Conservation (phyloP, 2,329 filamentous ascomycete species). For the Hypoxylon sp. region DNA sequence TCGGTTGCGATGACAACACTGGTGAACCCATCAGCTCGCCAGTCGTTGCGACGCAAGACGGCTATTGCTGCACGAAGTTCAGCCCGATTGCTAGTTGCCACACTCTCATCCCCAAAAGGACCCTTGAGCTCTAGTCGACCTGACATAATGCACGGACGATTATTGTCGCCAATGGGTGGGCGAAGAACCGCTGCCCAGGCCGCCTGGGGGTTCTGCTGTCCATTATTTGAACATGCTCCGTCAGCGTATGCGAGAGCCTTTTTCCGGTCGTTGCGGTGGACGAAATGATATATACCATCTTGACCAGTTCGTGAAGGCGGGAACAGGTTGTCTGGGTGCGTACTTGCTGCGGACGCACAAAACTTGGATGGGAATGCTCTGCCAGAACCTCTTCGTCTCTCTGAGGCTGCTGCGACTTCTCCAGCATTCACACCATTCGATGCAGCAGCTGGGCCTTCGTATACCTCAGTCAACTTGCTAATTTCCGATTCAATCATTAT, state of each 20-base stretch:
- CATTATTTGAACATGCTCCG: constrained; percentile 61
- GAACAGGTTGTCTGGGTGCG: not conserved
- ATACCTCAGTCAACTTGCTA: constrained; percentile 3
- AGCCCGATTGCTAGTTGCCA: constrained; percentile 65
- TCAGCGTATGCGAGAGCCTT: constrained; percentile 60
- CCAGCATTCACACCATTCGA: constrained; percentile 13
- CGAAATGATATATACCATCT: constrained; percentile 21
- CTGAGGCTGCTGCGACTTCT: constrained; percentile 4
- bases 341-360: not conserved
- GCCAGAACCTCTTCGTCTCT: constrained; percentile 5
- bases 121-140: constrained; percentile 59
- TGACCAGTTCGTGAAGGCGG: not conserved
- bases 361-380: constrained; percentile 2
- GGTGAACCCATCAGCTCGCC: constrained; percentile 47
- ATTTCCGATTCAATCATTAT: constrained; percentile 7
- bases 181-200: constrained; percentile 57
- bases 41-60: constrained; percentile 60
- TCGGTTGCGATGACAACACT: constrained; percentile 10
- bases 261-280: constrained; percentile 50
- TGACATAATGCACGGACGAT: constrained; percentile 29
- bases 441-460: constrained; percentile 7
- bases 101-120: constrained; percentile 53
- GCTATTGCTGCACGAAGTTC: constrained; percentile 67
- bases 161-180: constrained; percentile 10
- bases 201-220: constrained; percentile 53